Evolutionary conservation across 257 asterid genomes (phyloP), one percentile per base, ranked within the genome.

Genomic region (Solanum arcanum): DNA sequence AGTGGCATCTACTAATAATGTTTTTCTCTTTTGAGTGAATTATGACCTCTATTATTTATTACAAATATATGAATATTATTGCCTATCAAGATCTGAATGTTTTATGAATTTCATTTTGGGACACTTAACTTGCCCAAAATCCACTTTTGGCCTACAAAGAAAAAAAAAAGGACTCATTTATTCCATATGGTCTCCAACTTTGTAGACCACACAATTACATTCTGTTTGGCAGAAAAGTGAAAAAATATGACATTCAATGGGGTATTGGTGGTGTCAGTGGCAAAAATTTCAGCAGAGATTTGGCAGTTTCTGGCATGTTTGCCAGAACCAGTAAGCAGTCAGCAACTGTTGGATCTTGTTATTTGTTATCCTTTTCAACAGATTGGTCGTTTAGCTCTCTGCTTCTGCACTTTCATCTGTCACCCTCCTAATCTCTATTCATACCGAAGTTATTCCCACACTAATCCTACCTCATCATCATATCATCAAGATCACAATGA

Each of bases 321-420:
- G 62, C 47, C 74, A 3, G 86, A 90, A 15, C 42, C 88, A 42
- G 85, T 88, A 69, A 87, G 86, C 47, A 89, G 92, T 9, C 88
- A 90, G 64, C 89, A 90, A 49, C 84, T 90, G 85, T 83, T 90
- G 85, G 89, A 90, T 88, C 92, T 90, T 86, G 89, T 84, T 16
- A 87, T 90, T 3, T 83, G 90, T 46, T 90, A 88, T 46, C 92
- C 92, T 75, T 89, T 90, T 5, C 90, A 69, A 70, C 90, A 88
- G 86, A 87, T 90, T 3, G 92, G 92, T 74, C 91, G 88, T 3
- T 86, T 89, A 66, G 86, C 88, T 81, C 77, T 88, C 33, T 90
- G 27, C 47, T 46, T 90, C 33, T 90, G 92, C 86, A 90, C 89
- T 83, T 88, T 64, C 87, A 81, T 90, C 39, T 90, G 92, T 31